A percentile compares a stretch with the other conserved stretches of the same genome.
These are phyloP conservation scores for Hirsutella minnesotensis DNA, from an alignment of 2,329 filamentous ascomycete genomes.

Conservation along the genomic window DNA sequence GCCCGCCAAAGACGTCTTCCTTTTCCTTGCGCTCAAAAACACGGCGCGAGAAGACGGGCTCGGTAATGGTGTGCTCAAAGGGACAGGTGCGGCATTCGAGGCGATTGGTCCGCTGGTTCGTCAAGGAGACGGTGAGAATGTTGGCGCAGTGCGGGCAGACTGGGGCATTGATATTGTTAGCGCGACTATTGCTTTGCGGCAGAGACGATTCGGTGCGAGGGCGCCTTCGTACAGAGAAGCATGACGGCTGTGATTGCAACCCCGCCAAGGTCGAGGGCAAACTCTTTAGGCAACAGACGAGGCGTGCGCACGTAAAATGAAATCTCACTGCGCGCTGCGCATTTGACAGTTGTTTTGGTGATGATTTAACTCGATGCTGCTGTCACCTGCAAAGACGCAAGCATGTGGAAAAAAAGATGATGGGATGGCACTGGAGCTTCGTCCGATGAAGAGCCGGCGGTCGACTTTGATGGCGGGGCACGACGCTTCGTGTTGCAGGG, in stretches of 20 bases:
- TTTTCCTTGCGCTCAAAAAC: constrained; percentile 79
- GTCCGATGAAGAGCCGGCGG: neutral
- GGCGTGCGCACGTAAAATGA: neutral
- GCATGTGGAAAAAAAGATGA: neutral
- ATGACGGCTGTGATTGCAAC: constrained; percentile 27
- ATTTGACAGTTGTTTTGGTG: no score
- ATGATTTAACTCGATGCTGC: no score
- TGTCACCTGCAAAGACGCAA: neutral
- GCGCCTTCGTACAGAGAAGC: constrained; percentile 49
- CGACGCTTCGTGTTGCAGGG: neutral
- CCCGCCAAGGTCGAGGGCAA: neutral
- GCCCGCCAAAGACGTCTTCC: constrained; percentile 82
- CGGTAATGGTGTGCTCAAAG: constrained; percentile 74
- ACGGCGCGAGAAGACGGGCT: constrained; percentile 69
- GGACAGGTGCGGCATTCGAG: constrained; percentile 95
- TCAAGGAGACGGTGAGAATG: constrained; percentile 61
- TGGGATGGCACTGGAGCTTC: neutral
- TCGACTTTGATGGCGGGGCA: neutral
- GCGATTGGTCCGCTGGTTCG: constrained; percentile 54
- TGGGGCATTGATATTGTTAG: constrained; percentile 17
- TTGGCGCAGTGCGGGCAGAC: constrained; percentile 80
- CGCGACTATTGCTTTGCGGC: no score
- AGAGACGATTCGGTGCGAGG: no score
- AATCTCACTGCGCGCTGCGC: neutral
- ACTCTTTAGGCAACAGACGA: no score